Evolutionary conservation across 2,329 filamentous ascomycete genomes (phyloP).

Genomic region (Cladophialophora bantiana): DNA sequence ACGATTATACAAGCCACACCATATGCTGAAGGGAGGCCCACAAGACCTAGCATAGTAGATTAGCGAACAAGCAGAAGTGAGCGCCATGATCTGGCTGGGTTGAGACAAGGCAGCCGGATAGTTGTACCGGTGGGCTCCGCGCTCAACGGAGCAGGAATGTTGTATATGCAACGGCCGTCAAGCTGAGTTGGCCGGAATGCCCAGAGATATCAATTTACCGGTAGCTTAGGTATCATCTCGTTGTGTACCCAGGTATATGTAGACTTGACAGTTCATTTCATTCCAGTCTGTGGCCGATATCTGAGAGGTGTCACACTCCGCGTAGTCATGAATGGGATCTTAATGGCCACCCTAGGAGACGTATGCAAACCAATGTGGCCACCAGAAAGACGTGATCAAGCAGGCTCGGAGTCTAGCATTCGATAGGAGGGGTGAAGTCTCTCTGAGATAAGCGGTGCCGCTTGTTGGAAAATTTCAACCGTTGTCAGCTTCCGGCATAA

Average conservation of each 20-base stretch:
- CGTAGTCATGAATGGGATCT: neutral
- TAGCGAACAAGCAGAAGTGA: neutral
- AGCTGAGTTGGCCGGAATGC: neutral
- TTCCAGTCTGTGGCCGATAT: neutral
- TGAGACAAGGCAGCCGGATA: slow-evolving; percentile 12
- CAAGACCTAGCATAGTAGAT: neutral
- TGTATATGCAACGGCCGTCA: neutral
- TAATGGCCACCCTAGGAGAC: neutral
- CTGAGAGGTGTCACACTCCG: neutral
- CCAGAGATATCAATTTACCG: neutral
- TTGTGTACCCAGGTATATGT: neutral
- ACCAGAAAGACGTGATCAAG: neutral
- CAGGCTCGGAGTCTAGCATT: neutral
- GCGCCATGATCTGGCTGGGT: neutral
- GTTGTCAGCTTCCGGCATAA: neutral
- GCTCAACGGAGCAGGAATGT: neutral
- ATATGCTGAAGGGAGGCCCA: neutral
- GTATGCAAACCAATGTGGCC: neutral
- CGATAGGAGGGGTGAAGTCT: neutral
- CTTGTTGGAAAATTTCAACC: neutral
- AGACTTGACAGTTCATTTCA: neutral
- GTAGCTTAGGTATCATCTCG: neutral
- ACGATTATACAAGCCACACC: slow-evolving; percentile 24
- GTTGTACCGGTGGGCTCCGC: neutral
- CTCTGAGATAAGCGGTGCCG: neutral